Base-by-base conservation (phyloP, 2,329 filamentous ascomycete genomes). In the Chalaropsis ovoidea region DNA sequence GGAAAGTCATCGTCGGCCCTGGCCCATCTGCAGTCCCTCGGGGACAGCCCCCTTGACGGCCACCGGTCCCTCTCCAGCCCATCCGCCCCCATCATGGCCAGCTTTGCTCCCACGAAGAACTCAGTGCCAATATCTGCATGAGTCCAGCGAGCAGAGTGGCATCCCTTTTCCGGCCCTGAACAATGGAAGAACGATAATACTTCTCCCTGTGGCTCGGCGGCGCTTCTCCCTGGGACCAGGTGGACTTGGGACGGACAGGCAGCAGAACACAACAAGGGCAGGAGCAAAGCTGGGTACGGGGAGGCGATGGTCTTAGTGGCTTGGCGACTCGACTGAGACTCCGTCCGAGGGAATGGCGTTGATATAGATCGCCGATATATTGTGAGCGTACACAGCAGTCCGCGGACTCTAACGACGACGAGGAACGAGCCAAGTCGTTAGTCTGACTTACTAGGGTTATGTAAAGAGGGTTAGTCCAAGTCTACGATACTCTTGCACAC, bases 101-200 rank as follows among this genome's bases (percentile, higher is more conserved):
- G 10, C 24, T 58, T 58, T 31, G 10, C 54, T 39, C 54, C 54
- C 54, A 58, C 47, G 22, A 24, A 15, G 15, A 58, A 19, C 54
- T 35, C 15, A 35, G 10, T 17, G 8, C 54, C 54, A 58, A 58
- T 58, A 58, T 22, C n/a, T 10, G n/a, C 54, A 39, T 24, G 54
- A 27, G 27, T 35, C 31, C 31, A 58, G n/a, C 17, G 15, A 31
- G 31, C 11, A 31, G 17, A n/a, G 15, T 8, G 24, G 15, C 10
- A 10, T 39, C 54, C 54, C 54, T 58, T 19, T n/a, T 35, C 24
- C 27, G 54, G 17, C 54, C 13, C 13, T 58, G 1, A 22, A 58
- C 54, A 58, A 58, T 58, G 54, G 54, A 58, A 58, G 54, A 39
- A 17, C 13, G 31, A 19, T 39, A 58, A 58, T 58, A 58, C 31